These are phyloP conservation scores for Monascus ruber DNA, from an alignment of 2,329 filamentous ascomycete genomes.

Conservation along the genomic window DNA sequence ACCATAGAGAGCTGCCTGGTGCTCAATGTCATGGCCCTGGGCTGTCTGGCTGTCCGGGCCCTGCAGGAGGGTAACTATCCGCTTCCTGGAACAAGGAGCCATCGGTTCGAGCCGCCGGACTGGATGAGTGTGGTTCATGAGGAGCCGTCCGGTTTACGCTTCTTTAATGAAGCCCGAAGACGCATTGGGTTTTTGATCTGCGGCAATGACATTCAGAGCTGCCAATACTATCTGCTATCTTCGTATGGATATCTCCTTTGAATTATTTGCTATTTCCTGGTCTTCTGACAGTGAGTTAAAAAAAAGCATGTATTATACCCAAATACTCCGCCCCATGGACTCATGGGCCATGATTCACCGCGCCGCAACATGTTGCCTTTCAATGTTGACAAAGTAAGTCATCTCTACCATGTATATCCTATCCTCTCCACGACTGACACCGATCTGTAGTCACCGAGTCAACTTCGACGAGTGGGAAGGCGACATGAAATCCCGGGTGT, in stretches of 20 bases:
- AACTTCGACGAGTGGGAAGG: slow-evolving; percentile 42
- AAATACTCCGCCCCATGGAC: slow-evolving; percentile 42
- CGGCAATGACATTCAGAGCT: slow-evolving; percentile 39
- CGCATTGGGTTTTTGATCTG: slow-evolving; percentile 42
- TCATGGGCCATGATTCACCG: slow-evolving; percentile 44
- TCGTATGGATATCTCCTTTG: slow-evolving; percentile 21
- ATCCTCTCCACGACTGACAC: slow-evolving; percentile 1
- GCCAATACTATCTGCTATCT: slow-evolving; percentile 42
- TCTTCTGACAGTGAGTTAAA: background rate
- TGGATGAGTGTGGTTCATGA: slow-evolving; percentile 28
- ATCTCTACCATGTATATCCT: background rate
- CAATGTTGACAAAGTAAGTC: slow-evolving; percentile 34
- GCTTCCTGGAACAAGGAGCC: slow-evolving; percentile 25
- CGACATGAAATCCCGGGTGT: slow-evolving; percentile 45
- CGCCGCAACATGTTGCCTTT: slow-evolving; percentile 40
- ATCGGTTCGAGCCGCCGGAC: slow-evolving; percentile 25
- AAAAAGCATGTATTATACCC: slow-evolving; percentile 37
- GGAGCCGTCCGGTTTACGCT: slow-evolving; percentile 37
- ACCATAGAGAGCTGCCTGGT: slow-evolving; percentile 43
- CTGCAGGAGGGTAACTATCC: slow-evolving; percentile 40
- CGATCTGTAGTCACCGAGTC: slow-evolving; percentile 22
- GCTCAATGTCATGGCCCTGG: slow-evolving; percentile 41
- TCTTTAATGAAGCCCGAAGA: slow-evolving; percentile 44
- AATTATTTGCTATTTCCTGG: background rate
- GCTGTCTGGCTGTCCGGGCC: slow-evolving; percentile 39